Percentiles rank a stretch among this genome's conserved stretches.
These are phyloP conservation scores for Saccharum officinarum DNA, from an alignment of 176 grass and related monocot genomes.

Conservation along the genomic window DNA sequence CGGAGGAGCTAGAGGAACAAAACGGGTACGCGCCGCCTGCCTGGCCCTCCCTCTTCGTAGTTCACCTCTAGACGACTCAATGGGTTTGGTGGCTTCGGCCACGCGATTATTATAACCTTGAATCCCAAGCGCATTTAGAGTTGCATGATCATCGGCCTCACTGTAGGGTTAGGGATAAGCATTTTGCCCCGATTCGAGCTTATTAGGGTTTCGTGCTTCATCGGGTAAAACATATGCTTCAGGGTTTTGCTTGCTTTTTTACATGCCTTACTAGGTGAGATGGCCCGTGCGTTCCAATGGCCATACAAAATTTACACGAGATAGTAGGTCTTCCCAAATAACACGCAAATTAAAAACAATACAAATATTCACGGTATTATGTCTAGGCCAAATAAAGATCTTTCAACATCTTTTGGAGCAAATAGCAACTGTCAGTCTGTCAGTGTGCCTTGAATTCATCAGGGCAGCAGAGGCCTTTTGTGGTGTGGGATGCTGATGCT, in stretches of 20 bases:
- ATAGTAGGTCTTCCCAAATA: no score
- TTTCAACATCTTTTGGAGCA: no score
- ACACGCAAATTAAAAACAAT: no score
- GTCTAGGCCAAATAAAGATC: no score
- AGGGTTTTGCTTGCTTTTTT: neutral
- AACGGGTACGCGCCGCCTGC: slow-evolving; percentile 24
- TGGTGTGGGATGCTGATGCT: no score
- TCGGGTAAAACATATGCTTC: neutral
- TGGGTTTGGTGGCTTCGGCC: neutral
- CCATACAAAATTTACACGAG: no score
- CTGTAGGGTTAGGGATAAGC: neutral
- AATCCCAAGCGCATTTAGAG: neutral
- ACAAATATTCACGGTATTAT: no score
- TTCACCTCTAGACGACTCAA: neutral
- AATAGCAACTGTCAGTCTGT: no score
- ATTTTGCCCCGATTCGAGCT: neutral
- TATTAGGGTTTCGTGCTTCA: neutral
- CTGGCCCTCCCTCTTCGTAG: neutral
- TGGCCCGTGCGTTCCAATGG: no score
- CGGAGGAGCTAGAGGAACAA: slow-evolving; percentile 38
- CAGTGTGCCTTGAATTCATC: no score
- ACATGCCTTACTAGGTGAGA: neutral
- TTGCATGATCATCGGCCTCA: neutral
- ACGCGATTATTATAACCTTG: neutral
- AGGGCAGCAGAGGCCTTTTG: no score